phyloP scores from a whole-genome alignment of 1,284 basidiomycete species.

The Chiua sp. region DNA sequence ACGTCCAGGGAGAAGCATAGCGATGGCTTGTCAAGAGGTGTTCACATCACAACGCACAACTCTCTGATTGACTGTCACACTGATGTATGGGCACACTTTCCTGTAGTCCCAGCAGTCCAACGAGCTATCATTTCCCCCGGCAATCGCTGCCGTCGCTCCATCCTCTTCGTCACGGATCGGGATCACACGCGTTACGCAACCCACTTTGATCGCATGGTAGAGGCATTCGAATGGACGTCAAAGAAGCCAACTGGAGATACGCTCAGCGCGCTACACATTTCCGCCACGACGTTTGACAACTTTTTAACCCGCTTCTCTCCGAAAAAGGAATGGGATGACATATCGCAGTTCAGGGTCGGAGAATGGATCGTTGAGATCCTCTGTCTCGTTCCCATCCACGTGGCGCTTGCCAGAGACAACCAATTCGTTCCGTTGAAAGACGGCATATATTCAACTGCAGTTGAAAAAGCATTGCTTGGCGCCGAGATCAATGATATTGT shows the following conservation, averaged over 20 bases:
- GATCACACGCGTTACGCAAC: constrained; percentile 39
- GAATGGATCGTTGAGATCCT: constrained; percentile 67
- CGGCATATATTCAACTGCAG: constrained; percentile 52
- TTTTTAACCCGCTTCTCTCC: constrained; percentile 13
- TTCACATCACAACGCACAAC: constrained; percentile 45
- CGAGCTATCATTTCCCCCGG: constrained; percentile 47
- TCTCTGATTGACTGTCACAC: constrained; percentile 58
- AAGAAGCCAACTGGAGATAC: constrained; percentile 55
- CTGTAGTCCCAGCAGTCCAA: constrained; percentile 59
- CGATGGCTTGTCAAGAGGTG: constrained; percentile 19
- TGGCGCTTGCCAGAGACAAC: constrained; percentile 62
- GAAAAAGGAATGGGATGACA: constrained; percentile 22
- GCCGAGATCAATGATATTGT: constrained; percentile 60
- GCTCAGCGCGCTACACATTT: constrained; percentile 42
- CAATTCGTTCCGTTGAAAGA: constrained; percentile 64
- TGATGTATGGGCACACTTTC: constrained; percentile 67
- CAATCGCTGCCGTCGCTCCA: constrained; percentile 32
- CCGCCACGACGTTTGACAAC: constrained; percentile 27
- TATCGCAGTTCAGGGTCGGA: constrained; percentile 49
- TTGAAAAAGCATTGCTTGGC: constrained; percentile 58
- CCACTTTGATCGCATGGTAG: constrained; percentile 53
- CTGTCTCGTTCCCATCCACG: constrained; percentile 67
- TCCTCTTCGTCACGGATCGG: constrained; percentile 50
- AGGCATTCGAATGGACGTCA: constrained; percentile 49
- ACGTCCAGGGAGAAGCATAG: constrained; percentile 49